Evolutionary conservation across 768 basidiomycete genomes (phyloP), one percentile per base, ranked within the genome.

Genomic region (Panus rudis): DNA sequence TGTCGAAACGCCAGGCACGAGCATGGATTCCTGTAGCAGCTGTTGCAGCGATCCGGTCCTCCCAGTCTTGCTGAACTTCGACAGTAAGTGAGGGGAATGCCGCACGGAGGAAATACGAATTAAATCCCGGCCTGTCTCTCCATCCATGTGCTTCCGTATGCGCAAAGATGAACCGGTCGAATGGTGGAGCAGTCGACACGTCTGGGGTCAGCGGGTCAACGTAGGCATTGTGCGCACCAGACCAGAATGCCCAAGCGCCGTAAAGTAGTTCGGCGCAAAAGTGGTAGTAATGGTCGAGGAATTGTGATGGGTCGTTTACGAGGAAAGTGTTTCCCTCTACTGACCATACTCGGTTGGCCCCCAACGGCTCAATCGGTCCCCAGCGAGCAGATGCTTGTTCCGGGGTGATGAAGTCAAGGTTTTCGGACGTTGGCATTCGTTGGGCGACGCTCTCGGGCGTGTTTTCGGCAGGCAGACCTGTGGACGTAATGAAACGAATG

Each of bases 231-330:
- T 57, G 62, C 5, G 80, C 71, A 26, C 81, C 80, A 34, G 70
- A 67, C 81, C 81, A 87, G 52, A 87, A 75, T 2, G 84, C 75
- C 73, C 85, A 87, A 3, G 75, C 64, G 24, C 88, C 89, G 24
- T 91, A 66, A 44, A 88, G 64, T 37, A 88, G 76, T 57, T 92
- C 90, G 0, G 84, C 90, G 24, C 83, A 84, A 46, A 88, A 81
- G 62, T 92, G 90, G 62, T 91, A 92, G 60, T 90, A 92, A 58
- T 92, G 90, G 35, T 70, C 66, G n/a, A 91, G 71, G 70, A 92
- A 85, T 55, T 88, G 84, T 2, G 59, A 44, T 0, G 86, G 83
- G 47, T 87, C 86, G 56, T 84, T 84, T 54, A 81, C 69, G 27
- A 68, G 54, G 43, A 86, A 84, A 14, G 87, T 86, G 56, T 81